phyloP scores from a whole-genome alignment of 2,329 filamentous ascomycete species.

The Phialocephala sp. region DNA sequence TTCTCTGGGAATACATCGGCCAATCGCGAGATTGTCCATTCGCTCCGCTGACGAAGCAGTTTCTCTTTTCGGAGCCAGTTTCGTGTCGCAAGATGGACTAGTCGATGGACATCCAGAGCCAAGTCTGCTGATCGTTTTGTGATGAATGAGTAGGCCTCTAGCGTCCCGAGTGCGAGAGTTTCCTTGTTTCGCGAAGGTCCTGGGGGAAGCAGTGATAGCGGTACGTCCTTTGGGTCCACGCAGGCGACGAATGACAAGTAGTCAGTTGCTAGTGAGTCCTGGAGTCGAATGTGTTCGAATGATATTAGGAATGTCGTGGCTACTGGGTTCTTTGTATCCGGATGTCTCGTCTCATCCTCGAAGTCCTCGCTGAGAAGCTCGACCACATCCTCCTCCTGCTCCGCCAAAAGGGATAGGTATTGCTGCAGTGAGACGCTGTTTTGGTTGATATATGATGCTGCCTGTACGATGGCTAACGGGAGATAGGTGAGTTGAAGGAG shows the following conservation, averaged over 20 bases:
- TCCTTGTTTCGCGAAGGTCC: conserved; percentile 15
- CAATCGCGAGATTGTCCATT: conserved; percentile 23
- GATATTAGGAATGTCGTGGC: conserved; percentile 43
- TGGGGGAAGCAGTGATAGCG: conserved; percentile 43
- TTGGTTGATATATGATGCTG: conserved; percentile 43
- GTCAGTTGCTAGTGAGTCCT: conserved; percentile 42
- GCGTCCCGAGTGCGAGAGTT: conserved; percentile 26
- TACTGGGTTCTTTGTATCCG: conserved; percentile 43
- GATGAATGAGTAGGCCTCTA: conserved; percentile 33
- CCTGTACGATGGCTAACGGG: conserved; percentile 49
- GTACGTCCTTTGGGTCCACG: conserved; percentile 49
- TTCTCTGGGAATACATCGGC: conserved; percentile 27
- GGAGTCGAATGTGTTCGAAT: conserved; percentile 46
- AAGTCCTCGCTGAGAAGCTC: conserved; percentile 45
- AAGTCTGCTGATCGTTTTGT: conserved; percentile 13
- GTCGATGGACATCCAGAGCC: conserved; percentile 30
- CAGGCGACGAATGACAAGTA: conserved; percentile 48
- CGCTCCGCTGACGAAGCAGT: conserved; percentile 18
- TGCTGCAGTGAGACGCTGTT: conserved; percentile 36
- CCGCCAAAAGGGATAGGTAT: conserved; percentile 45
- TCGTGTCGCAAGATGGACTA: conserved; percentile 31
- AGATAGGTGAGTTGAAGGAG: conserved; percentile 46
- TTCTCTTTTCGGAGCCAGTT: conserved; percentile 29
- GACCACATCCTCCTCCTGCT: conserved; percentile 42
- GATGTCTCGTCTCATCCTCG: conserved; percentile 43